phyloP scores from a whole-genome alignment of 495 filamentous ascomycete genomes.

The Penicillium goetzii region DNA sequence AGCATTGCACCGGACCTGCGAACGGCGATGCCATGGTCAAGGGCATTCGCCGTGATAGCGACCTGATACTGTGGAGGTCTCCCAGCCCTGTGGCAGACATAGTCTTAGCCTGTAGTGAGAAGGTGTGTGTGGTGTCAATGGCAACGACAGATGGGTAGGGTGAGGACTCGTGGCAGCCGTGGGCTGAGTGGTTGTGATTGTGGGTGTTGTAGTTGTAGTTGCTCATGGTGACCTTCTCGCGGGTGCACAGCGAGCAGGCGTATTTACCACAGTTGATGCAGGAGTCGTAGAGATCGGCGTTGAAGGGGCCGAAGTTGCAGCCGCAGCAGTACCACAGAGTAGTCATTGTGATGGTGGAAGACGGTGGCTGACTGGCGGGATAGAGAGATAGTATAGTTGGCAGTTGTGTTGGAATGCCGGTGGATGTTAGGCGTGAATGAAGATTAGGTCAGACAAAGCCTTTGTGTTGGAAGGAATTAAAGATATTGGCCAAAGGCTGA shows the following conservation, averaged over 20 bases:
- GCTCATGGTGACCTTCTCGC: conserved; percentile 22
- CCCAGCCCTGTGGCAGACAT: conserved; percentile 11
- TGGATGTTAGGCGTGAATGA: neutral
- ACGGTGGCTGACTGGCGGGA: conserved; percentile 2
- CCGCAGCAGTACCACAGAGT: conserved; percentile 40
- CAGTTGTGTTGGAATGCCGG: conserved; percentile 6
- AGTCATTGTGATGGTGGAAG: conserved; percentile 25
- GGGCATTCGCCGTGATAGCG: conserved; percentile 13
- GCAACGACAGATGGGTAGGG: conserved; percentile 26
- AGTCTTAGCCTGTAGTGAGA: conserved; percentile 15
- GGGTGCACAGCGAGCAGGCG: conserved; percentile 28
- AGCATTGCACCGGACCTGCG: neutral
- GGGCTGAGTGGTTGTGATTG: conserved; percentile 18
- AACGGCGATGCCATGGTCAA: neutral
- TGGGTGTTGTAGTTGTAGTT: conserved; percentile 8
- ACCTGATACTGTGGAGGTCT: conserved; percentile 18
- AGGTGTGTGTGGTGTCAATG: conserved; percentile 9
- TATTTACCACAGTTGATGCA: conserved; percentile 32
- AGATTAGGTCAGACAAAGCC: neutral
- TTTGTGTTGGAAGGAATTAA: conserved; percentile 5
- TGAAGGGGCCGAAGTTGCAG: conserved; percentile 39
- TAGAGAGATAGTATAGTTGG: conserved; percentile 3
- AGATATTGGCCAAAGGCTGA: conserved; percentile 3
- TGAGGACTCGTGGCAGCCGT: conserved; percentile 20
- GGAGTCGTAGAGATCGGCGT: conserved; percentile 27